These are phyloP conservation scores for Cadophora gregata DNA, from an alignment of 2,329 filamentous ascomycete species.

Conservation along the genomic window DNA sequence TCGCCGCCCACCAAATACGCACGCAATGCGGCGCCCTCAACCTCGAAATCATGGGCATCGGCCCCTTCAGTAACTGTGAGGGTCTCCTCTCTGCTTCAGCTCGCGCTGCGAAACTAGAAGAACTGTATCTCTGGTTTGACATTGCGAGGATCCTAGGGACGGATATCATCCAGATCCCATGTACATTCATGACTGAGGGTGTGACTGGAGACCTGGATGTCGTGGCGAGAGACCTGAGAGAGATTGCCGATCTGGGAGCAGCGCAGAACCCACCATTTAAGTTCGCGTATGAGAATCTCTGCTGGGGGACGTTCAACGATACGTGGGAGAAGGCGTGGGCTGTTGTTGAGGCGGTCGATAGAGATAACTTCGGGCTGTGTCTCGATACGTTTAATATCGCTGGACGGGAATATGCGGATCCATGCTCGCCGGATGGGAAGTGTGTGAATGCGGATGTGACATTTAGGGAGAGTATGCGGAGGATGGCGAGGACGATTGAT, in stretches of 20 bases:
- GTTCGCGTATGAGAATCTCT: constrained; percentile 77
- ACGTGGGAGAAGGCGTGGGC: constrained; percentile 77
- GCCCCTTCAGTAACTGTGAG: constrained; percentile 80
- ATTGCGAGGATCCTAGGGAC: constrained; percentile 70
- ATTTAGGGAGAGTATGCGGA: constrained; percentile 48
- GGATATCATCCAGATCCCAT: constrained; percentile 77
- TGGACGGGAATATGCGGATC: constrained; percentile 74
- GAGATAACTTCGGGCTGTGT: constrained; percentile 77
- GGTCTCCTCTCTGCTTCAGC: constrained; percentile 68
- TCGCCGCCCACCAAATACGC: constrained; percentile 63
- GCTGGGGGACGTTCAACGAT: constrained; percentile 73
- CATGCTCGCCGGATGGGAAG: constrained; percentile 50
- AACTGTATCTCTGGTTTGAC: constrained; percentile 73
- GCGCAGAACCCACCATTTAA: constrained; percentile 60
- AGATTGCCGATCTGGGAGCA: constrained; percentile 71
- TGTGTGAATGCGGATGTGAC: constrained; percentile 46
- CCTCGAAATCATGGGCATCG: constrained; percentile 60
- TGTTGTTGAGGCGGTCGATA: constrained; percentile 67
- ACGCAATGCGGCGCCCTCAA: constrained; percentile 60
- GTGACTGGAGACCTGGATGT: constrained; percentile 58
- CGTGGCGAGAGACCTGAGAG: constrained; percentile 66
- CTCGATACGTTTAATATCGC: constrained; percentile 82
- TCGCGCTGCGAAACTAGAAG: constrained; percentile 62
- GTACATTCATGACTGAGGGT: constrained; percentile 57
- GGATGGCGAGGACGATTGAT: constrained; percentile 37